Conservation (phyloP, 495 filamentous ascomycete species). For the Penicillium ucsense region DNA sequence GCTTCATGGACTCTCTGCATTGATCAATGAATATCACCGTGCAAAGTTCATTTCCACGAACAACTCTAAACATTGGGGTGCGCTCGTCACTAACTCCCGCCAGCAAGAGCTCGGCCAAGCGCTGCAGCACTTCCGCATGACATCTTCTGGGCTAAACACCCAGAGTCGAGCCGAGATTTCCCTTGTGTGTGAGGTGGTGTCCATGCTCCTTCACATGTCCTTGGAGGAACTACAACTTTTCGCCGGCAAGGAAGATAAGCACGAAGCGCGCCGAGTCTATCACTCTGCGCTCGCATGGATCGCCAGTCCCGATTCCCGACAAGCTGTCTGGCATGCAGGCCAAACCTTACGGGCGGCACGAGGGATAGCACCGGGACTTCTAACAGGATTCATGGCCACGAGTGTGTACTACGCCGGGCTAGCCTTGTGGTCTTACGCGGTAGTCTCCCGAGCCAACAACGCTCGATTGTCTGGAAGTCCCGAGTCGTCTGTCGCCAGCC, state of each 20-base stretch:
- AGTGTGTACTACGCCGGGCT: slow-evolving; percentile 51
- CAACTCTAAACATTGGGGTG: slow-evolving; percentile 34
- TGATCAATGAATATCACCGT: slow-evolving; percentile 52
- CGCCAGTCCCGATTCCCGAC: slow-evolving; percentile 36
- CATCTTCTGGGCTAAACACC: slow-evolving; percentile 16
- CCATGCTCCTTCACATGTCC: slow-evolving; percentile 51
- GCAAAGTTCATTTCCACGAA: slow-evolving; percentile 38
- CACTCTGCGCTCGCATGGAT: slow-evolving; percentile 46
- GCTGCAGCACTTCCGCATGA: slow-evolving; percentile 35
- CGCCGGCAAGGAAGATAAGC: slow-evolving; percentile 51
- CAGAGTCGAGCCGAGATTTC: slow-evolving; percentile 20
- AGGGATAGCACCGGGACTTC: slow-evolving; percentile 30
- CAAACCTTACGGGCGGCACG: slow-evolving; percentile 48
- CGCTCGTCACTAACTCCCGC: slow-evolving; percentile 40
- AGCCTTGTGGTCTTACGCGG: slow-evolving; percentile 51
- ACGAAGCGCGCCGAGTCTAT: slow-evolving; percentile 46
- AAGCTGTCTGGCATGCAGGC: slow-evolving; percentile 54
- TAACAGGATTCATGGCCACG: slow-evolving; percentile 51
- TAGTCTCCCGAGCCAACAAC: slow-evolving; percentile 28
- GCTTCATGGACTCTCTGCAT: slow-evolving; percentile 46
- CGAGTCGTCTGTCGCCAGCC: neutral
- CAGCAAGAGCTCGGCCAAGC: slow-evolving; percentile 40
- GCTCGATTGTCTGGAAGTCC: slow-evolving; percentile 12
- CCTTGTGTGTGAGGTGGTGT: slow-evolving; percentile 44
- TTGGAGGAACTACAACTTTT: slow-evolving; percentile 58